These are phyloP conservation scores for Saksenaea oblongispora DNA, from an alignment of 371 early-diverging fungal genomes.

Conservation along the genomic window DNA sequence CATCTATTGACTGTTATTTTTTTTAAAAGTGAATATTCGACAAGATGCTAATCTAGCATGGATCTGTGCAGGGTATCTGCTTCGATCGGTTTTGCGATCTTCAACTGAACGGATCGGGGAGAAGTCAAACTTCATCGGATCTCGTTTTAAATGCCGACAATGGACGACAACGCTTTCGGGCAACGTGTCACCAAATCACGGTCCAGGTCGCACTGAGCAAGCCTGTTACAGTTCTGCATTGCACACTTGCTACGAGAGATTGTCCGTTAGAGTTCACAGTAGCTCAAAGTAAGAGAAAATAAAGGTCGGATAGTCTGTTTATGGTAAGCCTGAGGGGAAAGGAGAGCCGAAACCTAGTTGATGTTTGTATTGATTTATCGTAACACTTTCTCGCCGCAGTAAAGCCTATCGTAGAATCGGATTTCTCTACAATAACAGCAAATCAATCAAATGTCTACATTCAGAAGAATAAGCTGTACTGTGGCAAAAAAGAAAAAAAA, in stretches of 20 bases:
- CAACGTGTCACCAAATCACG: not conserved
- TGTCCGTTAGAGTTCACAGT: not conserved
- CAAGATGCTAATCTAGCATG: too few species aligned
- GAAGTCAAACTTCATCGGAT: too few species aligned
- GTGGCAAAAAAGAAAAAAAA: not conserved
- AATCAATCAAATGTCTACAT: not conserved
- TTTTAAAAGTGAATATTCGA: too few species aligned
- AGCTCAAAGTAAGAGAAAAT: not conserved
- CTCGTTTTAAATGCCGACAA: too few species aligned
- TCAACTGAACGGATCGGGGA: too few species aligned
- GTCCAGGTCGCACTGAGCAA: not conserved
- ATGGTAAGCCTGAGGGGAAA: not conserved
- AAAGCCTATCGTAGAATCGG: not conserved
- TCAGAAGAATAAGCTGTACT: not conserved
- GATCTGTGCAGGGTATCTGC: too few species aligned
- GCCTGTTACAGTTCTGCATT: not conserved
- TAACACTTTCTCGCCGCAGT: not conserved
- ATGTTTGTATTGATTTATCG: not conserved
- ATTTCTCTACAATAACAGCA: not conserved
- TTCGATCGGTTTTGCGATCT: too few species aligned
- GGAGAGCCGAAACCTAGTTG: not conserved
- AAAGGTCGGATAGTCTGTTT: not conserved
- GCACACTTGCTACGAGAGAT: not conserved
- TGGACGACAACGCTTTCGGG: not conserved
- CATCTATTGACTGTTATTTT: too few species aligned